Base-by-base conservation (phyloP, 345 rosid genomes). In the Murraya paniculata region DNA sequence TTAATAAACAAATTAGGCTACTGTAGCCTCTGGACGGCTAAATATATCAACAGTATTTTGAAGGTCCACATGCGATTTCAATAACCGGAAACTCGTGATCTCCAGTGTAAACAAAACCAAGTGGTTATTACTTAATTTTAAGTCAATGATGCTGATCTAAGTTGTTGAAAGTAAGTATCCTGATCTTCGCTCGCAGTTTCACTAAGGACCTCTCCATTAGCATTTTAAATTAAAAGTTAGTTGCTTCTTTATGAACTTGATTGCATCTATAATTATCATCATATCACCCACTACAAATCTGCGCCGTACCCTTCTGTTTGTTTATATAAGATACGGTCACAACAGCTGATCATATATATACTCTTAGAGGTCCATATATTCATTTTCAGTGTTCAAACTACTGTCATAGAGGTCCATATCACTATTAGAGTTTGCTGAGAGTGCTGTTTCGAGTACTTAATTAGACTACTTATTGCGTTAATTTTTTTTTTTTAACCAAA, bases 141-240 rank as follows among this genome's bases (percentile, higher is more conserved):
- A 39, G 68, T 73, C 68, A 73, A 60, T 11, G 77, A 73, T 60
- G 68, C 27, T 18, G 57, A 73, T 60, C 38, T 36, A 38, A 59
- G 67, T 27, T 22, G 33, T 59, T 73, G 76, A 58, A 24, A 36
- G 59, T 38, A 25, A 58, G 53, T 27, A 39, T 38, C 60, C 41
- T n/a, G 57, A 68, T 25, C 55, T n/a, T 59, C 6, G 5, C 28
- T 27, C 41, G n/a, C 25, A 0, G 25, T 4, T 59, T 36, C 14
- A 24, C 24, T 38, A 45, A 73, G 1, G 24, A n/a, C n/a, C n/a
- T n/a, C 18, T 53, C 18, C 77, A 7, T 58, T 24, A 73, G 9
- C 35, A 24, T 38, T 6, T 36, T 57, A 36, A 36, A 57, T 53
- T 71, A 30, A 30, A 60, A 68, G 57, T 14, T 6, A 8, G 16